Evolutionary conservation across 2,329 filamentous ascomycete genomes (phyloP).

Genomic region (Geosmithia flava): DNA sequence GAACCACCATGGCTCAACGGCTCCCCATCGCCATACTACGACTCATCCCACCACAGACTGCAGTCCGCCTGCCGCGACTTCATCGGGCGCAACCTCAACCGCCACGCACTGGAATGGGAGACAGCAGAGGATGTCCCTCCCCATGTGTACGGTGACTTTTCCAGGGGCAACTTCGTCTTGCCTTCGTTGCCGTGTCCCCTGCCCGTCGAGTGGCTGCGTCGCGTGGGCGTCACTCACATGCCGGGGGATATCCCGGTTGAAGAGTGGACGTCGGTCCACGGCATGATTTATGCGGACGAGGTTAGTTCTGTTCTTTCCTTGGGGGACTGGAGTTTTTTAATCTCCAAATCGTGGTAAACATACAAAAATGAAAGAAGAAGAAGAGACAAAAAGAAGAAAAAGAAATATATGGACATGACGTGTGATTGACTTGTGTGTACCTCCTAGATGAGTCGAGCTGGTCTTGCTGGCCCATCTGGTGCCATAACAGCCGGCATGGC

Average conservation of each 20-base stretch:
- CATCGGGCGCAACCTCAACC: conserved; percentile 47
- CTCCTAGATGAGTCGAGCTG: conserved; percentile 48
- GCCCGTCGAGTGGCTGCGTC: conserved; percentile 55
- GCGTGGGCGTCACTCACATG: conserved; percentile 52
- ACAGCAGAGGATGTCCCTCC: conserved; percentile 48
- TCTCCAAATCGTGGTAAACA: too few relatives aligned
- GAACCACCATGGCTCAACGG: conserved; percentile 62
- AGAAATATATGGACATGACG: neutral
- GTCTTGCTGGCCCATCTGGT: conserved; percentile 48
- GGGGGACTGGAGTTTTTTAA: too few relatives aligned
- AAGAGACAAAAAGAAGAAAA: neutral
- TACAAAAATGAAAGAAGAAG: too few relatives aligned
- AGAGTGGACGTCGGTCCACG: conserved; percentile 63
- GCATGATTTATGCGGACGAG: conserved; percentile 55
- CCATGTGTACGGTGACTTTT: conserved; percentile 53
- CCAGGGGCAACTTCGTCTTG: conserved; percentile 55
- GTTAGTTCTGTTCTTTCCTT: too few relatives aligned
- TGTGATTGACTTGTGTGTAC: neutral
- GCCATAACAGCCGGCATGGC: conserved; percentile 61
- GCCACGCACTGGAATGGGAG: conserved; percentile 59
- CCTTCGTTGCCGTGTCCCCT: conserved; percentile 57
- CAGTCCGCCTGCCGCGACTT: conserved; percentile 58
- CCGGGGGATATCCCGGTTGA: conserved; percentile 55
- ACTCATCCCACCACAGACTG: conserved; percentile 49
- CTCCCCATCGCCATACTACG: conserved; percentile 61